Evolutionary conservation across 805 yeast genomes (phyloP), one percentile per base, ranked within the genome.

Genomic region (Priceomyces castillae): DNA sequence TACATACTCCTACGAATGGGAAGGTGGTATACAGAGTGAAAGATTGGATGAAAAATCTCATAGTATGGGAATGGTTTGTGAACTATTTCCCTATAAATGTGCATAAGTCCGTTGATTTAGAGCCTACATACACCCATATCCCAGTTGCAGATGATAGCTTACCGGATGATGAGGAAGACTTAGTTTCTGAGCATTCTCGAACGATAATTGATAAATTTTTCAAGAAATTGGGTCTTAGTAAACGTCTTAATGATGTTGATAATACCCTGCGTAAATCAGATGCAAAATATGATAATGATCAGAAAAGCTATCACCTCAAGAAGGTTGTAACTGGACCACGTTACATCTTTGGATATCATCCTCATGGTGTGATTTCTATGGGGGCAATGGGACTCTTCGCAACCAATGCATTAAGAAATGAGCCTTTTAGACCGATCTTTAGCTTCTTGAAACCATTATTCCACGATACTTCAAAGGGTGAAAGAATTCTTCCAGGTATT

Each of bases 321-420:
- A 53, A 56, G 34, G 64, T 71, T 1, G 56, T 74, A 39, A 65
- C 80, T 2, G 92, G 89, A 0, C 90, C 88, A 2, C 69, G 84
- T 30, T 92, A 94, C 62, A 79, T 92, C 2, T 92, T 92, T 64
- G 95, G 97, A 0, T 84, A 88, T 57, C 97, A 90, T 62, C 99
- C 99, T 0, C 99, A 94, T 62, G 99, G 99, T 0, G 90, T 92
- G 12, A 90, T 90, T 10, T 86, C 96, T 1, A 75, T 90, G 77
- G 97, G 97, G 2, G 90, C 84, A 1, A 82, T 90, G 60, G 96
- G 96, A 1, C 82, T 84, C 0, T 69, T 90, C 48, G 89, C 84
- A 0, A 86, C 95, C 3, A 71, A 71, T 50, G 64, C 67, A 10
- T 44, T 71, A 17, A 51, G 74, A 22, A 71, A 71, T 47, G 76